Base-by-base conservation (phyloP, 495 filamentous ascomycete species). In the Daldinia grandis region DNA sequence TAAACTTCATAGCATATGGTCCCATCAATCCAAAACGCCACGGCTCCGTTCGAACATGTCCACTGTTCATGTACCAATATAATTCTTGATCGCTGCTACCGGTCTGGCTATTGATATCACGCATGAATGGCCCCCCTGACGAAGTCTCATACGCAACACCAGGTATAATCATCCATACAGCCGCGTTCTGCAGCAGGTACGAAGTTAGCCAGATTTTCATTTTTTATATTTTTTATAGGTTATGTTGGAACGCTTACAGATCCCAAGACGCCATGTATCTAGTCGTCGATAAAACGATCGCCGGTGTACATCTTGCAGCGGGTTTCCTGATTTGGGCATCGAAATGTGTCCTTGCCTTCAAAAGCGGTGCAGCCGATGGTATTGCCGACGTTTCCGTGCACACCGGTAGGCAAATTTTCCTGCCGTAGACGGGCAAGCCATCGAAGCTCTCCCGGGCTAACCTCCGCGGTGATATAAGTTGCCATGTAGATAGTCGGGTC, bases 231-330 rank as follows among this genome's bases (percentile, higher is more conserved):
- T 17, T 8, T 19, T 12, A n/a, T n/a, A 1, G 4, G 24, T 42
- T 61, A 42, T 49, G 56, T 21, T n/a, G 61, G 58, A 2, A 6
- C 10, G 50, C 71, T 65, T 35, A 78, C 70, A 27, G 71, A 75
- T 54, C 80, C 76, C 37, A 59, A 82, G 59, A 81, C 87, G 80
- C 78, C 88, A 79, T 64, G 82, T 10, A 84, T 79, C 5, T 85
- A 76, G 55, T 90, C 87, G 44, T 90, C 87, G 68, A 90, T 89
- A 68, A 89, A 89, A 0, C 85, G 82, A 57, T 88, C 77, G 44
- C 83, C 84, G 2, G 85, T 87, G 77, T 88, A 90, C 81, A 90
- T 89, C 78, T 90, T 90, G 79, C 82, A 85, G 27, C 87, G 83
- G 0, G 87, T 89, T 62, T 88, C 77, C 4, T 86, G 84, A 35